These are phyloP conservation scores for Mucor velutinosus DNA, from an alignment of 371 early-diverging fungal genomes.

Conservation along the genomic window DNA sequence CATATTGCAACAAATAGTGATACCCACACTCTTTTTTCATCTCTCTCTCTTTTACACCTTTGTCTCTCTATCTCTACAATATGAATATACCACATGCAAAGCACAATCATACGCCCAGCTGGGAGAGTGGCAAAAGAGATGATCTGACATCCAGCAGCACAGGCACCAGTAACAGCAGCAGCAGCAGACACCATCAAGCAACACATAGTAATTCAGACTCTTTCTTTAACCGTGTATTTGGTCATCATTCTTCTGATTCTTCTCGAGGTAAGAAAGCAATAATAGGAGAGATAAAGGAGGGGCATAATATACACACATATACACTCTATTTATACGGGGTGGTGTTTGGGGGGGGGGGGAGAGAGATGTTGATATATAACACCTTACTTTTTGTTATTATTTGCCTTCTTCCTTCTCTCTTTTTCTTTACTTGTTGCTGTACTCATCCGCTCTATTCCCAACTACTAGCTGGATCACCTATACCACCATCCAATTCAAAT, in stretches of 20 bases:
- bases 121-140: constrained; percentile 9
- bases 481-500: constrained; percentile 15
- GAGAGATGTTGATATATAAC: neutral
- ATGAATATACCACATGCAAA: constrained; percentile 22
- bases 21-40: constrained; percentile 5
- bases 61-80: neutral
- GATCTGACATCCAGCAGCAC: neutral
- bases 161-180: neutral
- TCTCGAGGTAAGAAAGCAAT: constrained; percentile 30
- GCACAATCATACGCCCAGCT: constrained; percentile 15
- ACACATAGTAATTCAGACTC: constrained; percentile 22
- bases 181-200: constrained; percentile 10
- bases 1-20: neutral
- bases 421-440: neutral
- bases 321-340: neutral
- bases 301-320: neutral
- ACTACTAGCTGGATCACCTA: constrained; percentile 24
- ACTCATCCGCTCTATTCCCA: neutral
- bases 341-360: neutral
- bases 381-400: neutral
- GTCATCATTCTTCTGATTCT: constrained; percentile 41
- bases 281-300: neutral
- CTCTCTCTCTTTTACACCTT: neutral
- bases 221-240: constrained; percentile 41
- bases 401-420: neutral